Evolutionary conservation across 2,329 filamentous ascomycete species (phyloP).

Genomic region (Elsinoe australis): DNA sequence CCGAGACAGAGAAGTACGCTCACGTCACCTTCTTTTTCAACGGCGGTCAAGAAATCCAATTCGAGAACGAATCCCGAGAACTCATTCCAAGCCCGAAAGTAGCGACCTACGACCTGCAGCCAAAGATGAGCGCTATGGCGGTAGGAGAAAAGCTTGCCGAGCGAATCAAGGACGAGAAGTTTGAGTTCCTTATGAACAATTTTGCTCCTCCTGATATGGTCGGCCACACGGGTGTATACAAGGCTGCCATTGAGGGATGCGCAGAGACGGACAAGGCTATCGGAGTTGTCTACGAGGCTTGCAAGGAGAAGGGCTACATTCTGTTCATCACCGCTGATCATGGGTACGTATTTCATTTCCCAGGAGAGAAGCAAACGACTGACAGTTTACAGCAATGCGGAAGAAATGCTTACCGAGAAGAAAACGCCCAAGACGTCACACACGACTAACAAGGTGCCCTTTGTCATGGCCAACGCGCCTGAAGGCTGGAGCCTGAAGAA

Average conservation of each 20-base stretch:
- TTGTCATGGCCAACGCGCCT: slow-evolving; percentile 96
- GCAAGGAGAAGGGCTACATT: slow-evolving; percentile 86
- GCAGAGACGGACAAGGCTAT: slow-evolving; percentile 89
- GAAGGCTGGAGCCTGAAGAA: slow-evolving; percentile 80
- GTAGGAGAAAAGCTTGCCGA: slow-evolving; percentile 87
- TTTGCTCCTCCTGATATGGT: slow-evolving; percentile 99
- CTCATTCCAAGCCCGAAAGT: slow-evolving; percentile 94
- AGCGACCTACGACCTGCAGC: slow-evolving; percentile 87
- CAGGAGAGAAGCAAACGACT: slow-evolving; percentile 14
- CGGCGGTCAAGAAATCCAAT: slow-evolving; percentile 93
- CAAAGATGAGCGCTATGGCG: slow-evolving; percentile 88
- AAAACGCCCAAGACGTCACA: slow-evolving; percentile 97
- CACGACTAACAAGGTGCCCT: slow-evolving; percentile 95
- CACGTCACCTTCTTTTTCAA: slow-evolving; percentile 99
- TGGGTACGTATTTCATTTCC: slow-evolving; percentile 49
- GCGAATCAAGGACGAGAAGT: slow-evolving; percentile 74
- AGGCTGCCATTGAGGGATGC: slow-evolving; percentile 80
- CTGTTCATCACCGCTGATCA: slow-evolving; percentile 96
- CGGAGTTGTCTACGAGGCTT: slow-evolving; percentile 82
- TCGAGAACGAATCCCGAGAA: slow-evolving; percentile 83
- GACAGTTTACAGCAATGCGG: slow-evolving; percentile 59
- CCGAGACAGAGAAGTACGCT: slow-evolving; percentile 98
- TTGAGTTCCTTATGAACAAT: slow-evolving; percentile 99
- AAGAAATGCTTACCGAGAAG: slow-evolving; percentile 97
- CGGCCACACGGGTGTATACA: slow-evolving; percentile 94